These are phyloP conservation scores for Candida qinlingensis DNA, from an alignment of 805 yeast species.

Conservation along the genomic window DNA sequence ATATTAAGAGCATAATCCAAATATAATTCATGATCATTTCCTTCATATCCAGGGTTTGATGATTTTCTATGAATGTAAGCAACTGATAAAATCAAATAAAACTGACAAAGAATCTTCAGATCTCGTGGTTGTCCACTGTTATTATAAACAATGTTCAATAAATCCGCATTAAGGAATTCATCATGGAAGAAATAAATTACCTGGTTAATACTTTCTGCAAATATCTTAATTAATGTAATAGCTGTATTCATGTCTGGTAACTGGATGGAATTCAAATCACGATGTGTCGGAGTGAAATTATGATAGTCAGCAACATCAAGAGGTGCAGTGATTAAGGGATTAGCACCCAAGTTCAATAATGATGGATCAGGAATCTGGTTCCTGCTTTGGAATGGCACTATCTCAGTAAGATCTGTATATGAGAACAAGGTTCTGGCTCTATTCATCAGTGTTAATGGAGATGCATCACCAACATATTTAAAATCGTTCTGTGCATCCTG, in stretches of 20 bases:
- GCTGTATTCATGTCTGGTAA: not conserved
- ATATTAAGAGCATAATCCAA: conserved; percentile 30
- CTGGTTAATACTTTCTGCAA: not conserved
- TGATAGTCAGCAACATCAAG: not conserved
- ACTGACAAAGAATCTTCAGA: conserved; percentile 24
- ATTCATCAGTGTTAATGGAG: conserved; percentile 31
- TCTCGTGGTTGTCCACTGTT: not conserved
- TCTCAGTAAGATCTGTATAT: not conserved
- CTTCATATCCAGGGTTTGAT: conserved; percentile 2
- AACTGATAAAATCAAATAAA: conserved; percentile 33
- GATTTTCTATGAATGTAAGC: conserved; percentile 31
- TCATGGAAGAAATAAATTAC: conserved; percentile 25
- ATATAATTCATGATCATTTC: conserved; percentile 17
- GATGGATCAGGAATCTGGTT: not conserved
- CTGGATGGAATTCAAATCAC: not conserved
- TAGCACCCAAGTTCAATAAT: not conserved
- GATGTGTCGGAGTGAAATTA: not conserved
- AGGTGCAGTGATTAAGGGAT: not conserved
- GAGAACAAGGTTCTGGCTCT: conserved; percentile 32
- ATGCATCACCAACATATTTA: conserved; percentile 29
- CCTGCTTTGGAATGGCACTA: not conserved
- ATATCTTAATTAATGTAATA: not conserved
- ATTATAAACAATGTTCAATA: not conserved
- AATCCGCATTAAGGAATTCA: conserved; percentile 23
- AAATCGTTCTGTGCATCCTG: not conserved